Base-by-base conservation (phyloP, 225 moss, liverwort and hornwort species). In the Lunularia cruciata region DNA sequence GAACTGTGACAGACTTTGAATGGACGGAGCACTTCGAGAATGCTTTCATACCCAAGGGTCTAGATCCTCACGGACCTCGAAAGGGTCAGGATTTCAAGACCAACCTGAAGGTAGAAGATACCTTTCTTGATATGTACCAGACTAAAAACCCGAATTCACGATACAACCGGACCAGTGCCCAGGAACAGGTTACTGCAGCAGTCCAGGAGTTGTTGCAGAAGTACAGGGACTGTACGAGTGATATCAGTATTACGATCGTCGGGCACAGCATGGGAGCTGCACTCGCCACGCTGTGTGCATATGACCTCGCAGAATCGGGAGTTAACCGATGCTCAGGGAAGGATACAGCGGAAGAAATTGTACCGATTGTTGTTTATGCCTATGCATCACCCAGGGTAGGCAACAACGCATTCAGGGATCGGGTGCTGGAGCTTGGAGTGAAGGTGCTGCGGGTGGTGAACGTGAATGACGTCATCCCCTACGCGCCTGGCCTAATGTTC, bases 251-350 rank as follows among this genome's bases (percentile, higher is more conserved):
- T 48, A 89, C 87, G 5, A 2, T 92, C 0, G 83, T 87, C 3
- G 92, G 92, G 0, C 92, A 92, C 54, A 89, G 92, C 72, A 68
- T 88, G 9, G 89, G 92, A 2, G 89, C 84, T 8, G 86, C 79
- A 4, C 32, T 92, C 49, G 89, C 87, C 18, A 48, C 77, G 4
- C 55, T 92, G 4, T 87, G 85, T n/a, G 89, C 92, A 0, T 85
- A 86, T 15, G 87, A 92, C 47, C 79, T 92, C 39, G 86, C 77
- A 7, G 80, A 85, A 25, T 75, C 59, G 7, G 78, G 78, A 1
- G n/a, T 87, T 2, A 86, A 86, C 45, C 43, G 43, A 43, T 15
- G 43, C 7, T 43, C 43, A 15, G 43, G 15, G 7, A 15, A 43
- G 9, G 43, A 43, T 7, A 43, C n/a, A 19, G 37, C 35, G 13